Evolutionary conservation across 202 grass and related monocot species (phyloP).

Genomic region (Hordeum pubiflorum): DNA sequence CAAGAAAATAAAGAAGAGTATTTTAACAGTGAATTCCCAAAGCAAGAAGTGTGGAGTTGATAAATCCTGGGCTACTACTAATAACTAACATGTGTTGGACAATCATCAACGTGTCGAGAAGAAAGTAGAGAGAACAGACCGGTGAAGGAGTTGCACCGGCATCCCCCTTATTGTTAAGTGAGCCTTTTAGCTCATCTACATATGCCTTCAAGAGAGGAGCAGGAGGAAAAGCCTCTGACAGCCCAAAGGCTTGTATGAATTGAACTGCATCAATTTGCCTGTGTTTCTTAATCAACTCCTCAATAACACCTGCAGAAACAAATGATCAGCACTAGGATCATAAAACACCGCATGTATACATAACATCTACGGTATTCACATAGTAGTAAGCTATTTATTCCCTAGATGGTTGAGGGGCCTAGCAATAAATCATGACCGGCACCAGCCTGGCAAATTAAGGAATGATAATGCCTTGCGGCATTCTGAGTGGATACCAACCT

Average conservation of each 20-base stretch:
- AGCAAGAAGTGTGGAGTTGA: neutral
- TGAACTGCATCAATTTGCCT: constrained; percentile 78
- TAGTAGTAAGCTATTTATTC: constrained; percentile 19
- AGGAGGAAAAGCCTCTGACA: constrained; percentile 50
- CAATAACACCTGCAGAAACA: constrained; percentile 43
- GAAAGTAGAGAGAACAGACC: constrained; percentile 29
- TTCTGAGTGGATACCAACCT: constrained; percentile 71
- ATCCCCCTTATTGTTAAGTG: constrained; percentile 42
- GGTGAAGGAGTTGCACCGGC: neutral
- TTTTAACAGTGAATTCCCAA: neutral
- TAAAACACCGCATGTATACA: neutral
- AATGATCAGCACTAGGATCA: neutral
- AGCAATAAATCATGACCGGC: constrained; percentile 18
- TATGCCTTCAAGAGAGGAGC: constrained; percentile 56
- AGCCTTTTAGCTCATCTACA: constrained; percentile 42
- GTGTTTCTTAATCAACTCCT: constrained; percentile 48
- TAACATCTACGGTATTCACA: neutral
- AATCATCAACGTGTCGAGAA: neutral
- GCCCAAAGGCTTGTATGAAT: constrained; percentile 53
- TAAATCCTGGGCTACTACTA: neutral
- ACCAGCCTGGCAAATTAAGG: constrained; percentile 33
- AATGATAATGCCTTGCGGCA: constrained; percentile 40
- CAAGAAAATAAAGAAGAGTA: neutral
- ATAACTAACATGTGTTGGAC: neutral
- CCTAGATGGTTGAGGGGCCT: constrained; percentile 17